Percentiles rank a stretch among this genome's conserved stretches.
phyloP scores from a whole-genome alignment of 768 basidiomycete species.

The Boletus patriciae region DNA sequence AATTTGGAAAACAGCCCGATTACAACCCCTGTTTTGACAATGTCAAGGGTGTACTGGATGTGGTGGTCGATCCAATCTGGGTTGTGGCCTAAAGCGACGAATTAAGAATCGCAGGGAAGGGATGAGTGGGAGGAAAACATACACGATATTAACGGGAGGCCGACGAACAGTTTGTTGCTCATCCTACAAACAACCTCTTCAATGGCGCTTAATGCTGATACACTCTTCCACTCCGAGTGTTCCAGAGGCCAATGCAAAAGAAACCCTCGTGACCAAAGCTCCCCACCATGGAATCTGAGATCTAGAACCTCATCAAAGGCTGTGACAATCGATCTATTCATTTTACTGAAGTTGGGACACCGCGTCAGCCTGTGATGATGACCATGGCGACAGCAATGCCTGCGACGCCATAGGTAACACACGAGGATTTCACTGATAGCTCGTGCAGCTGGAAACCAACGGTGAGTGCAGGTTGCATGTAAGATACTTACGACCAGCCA shows the following conservation, averaged over 20 bases:
- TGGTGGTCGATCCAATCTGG: neutral
- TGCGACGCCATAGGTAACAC: no score
- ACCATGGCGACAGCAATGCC: no score
- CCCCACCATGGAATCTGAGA: constrained; percentile 16
- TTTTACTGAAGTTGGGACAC: no score
- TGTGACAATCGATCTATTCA: no score
- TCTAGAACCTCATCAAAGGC: constrained; percentile 42
- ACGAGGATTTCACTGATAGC: no score
- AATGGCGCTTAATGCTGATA: constrained; percentile 27
- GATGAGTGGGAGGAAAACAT: constrained; percentile 9
- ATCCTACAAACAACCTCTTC: constrained; percentile 40
- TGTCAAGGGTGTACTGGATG: neutral
- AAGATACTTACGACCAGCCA: no score
- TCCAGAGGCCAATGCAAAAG: neutral
- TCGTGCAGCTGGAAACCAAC: no score
- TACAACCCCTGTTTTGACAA: neutral
- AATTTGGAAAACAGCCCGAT: constrained; percentile 29
- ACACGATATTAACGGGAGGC: constrained; percentile 50
- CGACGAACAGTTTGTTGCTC: constrained; percentile 39
- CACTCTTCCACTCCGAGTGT: constrained; percentile 40
- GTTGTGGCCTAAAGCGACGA: neutral
- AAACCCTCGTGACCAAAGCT: neutral
- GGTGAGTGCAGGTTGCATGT: no score
- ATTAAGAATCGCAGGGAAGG: neutral
- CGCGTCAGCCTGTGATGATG: no score